Base-by-base conservation (phyloP, 306 rosid genomes). In the Gleditsia sinensis region DNA sequence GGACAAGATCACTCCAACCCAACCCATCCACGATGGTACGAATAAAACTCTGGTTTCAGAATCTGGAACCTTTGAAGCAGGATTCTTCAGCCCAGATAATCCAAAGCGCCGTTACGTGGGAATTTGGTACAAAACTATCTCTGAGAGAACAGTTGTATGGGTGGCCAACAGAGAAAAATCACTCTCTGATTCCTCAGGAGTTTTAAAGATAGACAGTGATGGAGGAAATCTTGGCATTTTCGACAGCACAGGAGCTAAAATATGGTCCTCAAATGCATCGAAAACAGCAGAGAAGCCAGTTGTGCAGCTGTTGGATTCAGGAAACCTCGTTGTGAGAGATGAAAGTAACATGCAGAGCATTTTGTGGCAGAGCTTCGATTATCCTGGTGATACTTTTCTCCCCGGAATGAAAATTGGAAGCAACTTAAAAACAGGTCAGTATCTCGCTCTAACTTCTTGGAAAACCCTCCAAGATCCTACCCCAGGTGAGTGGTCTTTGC, bases 291-390 rank as follows among this genome's bases (percentile, higher is more conserved):
- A n/a, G 23, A 75, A 80, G 0, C 84, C 76, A 6, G 5, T 59
- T 56, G 71, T 55, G 16, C 79, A 77, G 37, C 75, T 81, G 0
- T 40, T 81, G 16, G 76, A 81, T n/a, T 14, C 78, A 3, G 82
- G 85, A 72, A 81, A 81, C 23, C 57, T 81, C 32, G 76, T 81
- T 3, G 43, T 76, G 76, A 81, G 36, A 28, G 68, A 79, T 11
- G 55, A 54, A 3, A 64, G 33, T 7, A 59, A 28, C 20, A 14
- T 19, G 37, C 24, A 60, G 3, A 25, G 9, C 11, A 9, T 21
- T 7, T 36, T 66, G 2, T 73, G 79, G 83, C 75, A 79, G 63
- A 72, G 79, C 56, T 73, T 79, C 46, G 83, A 79, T 57, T 50
- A 32, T 36, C 78, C 83, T 9, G 63, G 78, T 46, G 75, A 65